phyloP scores from a whole-genome alignment of 2,329 filamentous ascomycete genomes.

The Clathrospora elynae region DNA sequence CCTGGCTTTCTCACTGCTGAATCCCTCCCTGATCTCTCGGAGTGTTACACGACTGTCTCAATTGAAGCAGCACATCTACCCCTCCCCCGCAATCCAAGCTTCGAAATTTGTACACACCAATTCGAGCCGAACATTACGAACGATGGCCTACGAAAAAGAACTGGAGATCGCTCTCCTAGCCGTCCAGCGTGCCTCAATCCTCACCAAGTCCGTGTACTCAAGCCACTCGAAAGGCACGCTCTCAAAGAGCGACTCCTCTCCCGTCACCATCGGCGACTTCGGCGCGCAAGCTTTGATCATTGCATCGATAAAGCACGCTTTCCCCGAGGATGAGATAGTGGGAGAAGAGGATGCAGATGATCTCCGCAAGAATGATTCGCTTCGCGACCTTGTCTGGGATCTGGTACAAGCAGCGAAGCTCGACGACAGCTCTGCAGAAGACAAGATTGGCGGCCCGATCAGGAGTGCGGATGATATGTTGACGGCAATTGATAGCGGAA shows the following conservation, averaged over 20 bases:
- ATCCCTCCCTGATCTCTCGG: slow-evolving; percentile 36
- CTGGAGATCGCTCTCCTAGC: slow-evolving; percentile 83
- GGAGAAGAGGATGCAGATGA: slow-evolving; percentile 91
- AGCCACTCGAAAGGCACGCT: slow-evolving; percentile 94
- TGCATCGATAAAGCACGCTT: slow-evolving; percentile 82
- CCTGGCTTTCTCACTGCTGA: slow-evolving; percentile 41
- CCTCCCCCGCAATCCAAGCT: slow-evolving; percentile 28
- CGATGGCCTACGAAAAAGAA: slow-evolving; percentile 71
- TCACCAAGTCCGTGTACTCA: slow-evolving; percentile 79
- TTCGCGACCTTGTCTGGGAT: slow-evolving; percentile 81
- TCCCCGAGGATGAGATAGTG: slow-evolving; percentile 88
- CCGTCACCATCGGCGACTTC: slow-evolving; percentile 97
- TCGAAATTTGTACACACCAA: slow-evolving; percentile 14
- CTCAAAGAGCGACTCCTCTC: slow-evolving; percentile 92
- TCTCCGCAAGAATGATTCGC: slow-evolving; percentile 70
- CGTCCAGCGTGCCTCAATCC: slow-evolving; percentile 78
- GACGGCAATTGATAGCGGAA: slow-evolving; percentile 63
- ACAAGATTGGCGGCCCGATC: slow-evolving; percentile 71
- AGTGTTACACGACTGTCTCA: slow-evolving; percentile 37
- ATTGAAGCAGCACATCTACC: slow-evolving; percentile 39
- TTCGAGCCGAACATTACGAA: slow-evolving; percentile 27
- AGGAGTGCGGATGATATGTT: slow-evolving; percentile 67
- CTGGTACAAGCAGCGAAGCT: slow-evolving; percentile 76
- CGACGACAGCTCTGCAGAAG: slow-evolving; percentile 67
- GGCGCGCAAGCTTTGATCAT: slow-evolving; percentile 97